Base-by-base conservation (phyloP, 106 monocot species). In the Vanilla planifolia region DNA sequence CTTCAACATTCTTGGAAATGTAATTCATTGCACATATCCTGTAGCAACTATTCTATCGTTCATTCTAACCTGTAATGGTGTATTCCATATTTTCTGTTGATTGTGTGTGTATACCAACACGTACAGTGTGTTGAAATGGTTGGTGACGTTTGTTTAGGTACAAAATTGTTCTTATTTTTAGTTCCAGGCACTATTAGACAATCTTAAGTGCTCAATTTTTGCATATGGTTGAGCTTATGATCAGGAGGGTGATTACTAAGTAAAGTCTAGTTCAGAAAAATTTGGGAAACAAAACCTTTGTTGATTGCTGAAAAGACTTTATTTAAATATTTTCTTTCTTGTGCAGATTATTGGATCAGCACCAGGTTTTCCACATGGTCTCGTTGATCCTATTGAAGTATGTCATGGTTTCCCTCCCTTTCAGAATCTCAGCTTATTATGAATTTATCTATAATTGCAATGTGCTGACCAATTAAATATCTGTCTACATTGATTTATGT, bases 331-430 rank as follows among this genome's bases (percentile, higher is more conserved):
- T 27, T 61, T 56, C 37, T 42, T 33, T 42, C 22, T 64, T 56
- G 11, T 59, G 33, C 75, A 93, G 93, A 89, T 93, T 77, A 24
- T 93, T 70, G 93, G 88, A 30, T 93, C 93, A 43, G 89, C 93
- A 69, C 93, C 93, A 44, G 93, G 93, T 37, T 93, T 82, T 67
- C 93, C 93, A 4, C 93, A 93, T 64, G 93, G 93, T 17, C 33
- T 93, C 33, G 73, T 93, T 51, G 93, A 93, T 80, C 93, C 93
- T 47, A 89, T 93, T 74, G 82, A 89, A 73, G 93, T 93, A 85
- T 76, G 80, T 4, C 57, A 21, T 57, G 33, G 34, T 57, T 33
- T 63, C 0, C 22, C 29, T 32, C 6, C 16, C 26, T 47, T 43
- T 30, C 8, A 29, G 19, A 20, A 30, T 43, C 4, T 24, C 32